Percentiles rank a stretch among this genome's conserved stretches.
Conservation (phyloP, 345 rosid species). For the Syzygium jambos region DNA sequence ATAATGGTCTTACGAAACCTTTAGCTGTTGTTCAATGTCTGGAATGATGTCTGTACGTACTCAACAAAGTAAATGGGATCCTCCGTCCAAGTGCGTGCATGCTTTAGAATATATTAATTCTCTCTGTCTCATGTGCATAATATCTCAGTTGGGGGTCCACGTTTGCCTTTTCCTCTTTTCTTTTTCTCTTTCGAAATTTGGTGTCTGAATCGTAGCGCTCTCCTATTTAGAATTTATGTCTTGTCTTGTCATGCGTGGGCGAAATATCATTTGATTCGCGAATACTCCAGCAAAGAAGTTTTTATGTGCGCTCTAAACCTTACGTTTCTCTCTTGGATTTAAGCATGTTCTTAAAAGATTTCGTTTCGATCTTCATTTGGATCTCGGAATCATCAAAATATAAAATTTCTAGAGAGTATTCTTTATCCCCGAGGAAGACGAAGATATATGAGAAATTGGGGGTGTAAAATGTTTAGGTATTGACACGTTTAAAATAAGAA, state of each 20-base stretch:
- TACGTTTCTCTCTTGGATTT: too few species aligned
- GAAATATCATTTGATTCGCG: background rate
- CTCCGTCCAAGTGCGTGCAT: constrained; percentile 14
- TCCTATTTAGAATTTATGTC: background rate
- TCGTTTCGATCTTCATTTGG: too few species aligned
- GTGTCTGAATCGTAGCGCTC: background rate
- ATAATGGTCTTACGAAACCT: background rate
- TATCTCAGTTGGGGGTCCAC: background rate
- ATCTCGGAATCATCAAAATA: too few species aligned
- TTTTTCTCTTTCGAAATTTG: background rate
- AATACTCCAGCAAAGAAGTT: background rate
- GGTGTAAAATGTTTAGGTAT: too few species aligned
- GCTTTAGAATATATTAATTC: background rate
- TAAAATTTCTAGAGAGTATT: too few species aligned
- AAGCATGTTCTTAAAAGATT: too few species aligned
- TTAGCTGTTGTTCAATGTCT: background rate
- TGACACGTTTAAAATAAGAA: too few species aligned
- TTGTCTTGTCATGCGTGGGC: background rate
- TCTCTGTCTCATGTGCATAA: background rate
- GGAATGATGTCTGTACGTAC: background rate
- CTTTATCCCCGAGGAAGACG: too few species aligned
- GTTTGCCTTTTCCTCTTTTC: background rate
- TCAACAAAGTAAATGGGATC: background rate
- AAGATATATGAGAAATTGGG: too few species aligned
- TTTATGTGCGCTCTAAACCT: background rate